phyloP scores from a whole-genome alignment of 352 stramenopile genomes.

The Globisporangium apiculatum region DNA sequence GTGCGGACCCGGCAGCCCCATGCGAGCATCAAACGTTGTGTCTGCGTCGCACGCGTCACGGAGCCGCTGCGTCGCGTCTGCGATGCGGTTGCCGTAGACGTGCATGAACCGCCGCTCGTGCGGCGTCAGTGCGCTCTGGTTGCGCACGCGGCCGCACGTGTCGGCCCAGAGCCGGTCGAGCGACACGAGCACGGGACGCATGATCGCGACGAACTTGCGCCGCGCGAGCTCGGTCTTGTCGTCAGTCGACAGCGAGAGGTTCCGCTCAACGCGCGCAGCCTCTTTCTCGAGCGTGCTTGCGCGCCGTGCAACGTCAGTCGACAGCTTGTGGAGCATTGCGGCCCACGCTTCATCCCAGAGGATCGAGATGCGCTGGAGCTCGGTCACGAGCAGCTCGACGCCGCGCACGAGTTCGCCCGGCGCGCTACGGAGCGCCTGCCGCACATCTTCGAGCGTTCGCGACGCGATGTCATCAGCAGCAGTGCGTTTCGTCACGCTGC shows the following conservation, averaged over 20 bases:
- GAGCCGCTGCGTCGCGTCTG: constrained; percentile 35
- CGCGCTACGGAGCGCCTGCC: constrained; percentile 31
- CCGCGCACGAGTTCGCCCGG: constrained; percentile 38
- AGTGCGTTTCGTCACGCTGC: background rate
- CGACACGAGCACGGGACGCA: constrained; percentile 71
- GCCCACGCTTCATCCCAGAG: constrained; percentile 85
- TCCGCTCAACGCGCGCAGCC: constrained; percentile 57
- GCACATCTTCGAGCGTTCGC: constrained; percentile 29
- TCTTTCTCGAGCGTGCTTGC: constrained; percentile 75
- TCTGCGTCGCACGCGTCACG: constrained; percentile 32
- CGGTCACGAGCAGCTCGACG: constrained; percentile 55
- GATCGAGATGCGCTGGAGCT: constrained; percentile 72
- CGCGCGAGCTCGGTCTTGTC: constrained; percentile 65
- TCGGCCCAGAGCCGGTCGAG: constrained; percentile 60
- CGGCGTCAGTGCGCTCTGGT: constrained; percentile 32
- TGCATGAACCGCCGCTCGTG: constrained; percentile 73
- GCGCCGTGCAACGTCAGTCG: constrained; percentile 56
- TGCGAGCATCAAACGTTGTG: constrained; percentile 2
- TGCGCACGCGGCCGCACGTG: constrained; percentile 34
- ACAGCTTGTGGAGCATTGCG: constrained; percentile 58
- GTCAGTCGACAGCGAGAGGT: constrained; percentile 41
- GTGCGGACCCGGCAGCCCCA: constrained; percentile 10
- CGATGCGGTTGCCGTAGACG: constrained; percentile 48
- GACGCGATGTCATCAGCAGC: too few species aligned
- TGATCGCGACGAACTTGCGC: constrained; percentile 73